Conservation (phyloP, 352 stramenopile species). For the Peronospora belbahrii region DNA sequence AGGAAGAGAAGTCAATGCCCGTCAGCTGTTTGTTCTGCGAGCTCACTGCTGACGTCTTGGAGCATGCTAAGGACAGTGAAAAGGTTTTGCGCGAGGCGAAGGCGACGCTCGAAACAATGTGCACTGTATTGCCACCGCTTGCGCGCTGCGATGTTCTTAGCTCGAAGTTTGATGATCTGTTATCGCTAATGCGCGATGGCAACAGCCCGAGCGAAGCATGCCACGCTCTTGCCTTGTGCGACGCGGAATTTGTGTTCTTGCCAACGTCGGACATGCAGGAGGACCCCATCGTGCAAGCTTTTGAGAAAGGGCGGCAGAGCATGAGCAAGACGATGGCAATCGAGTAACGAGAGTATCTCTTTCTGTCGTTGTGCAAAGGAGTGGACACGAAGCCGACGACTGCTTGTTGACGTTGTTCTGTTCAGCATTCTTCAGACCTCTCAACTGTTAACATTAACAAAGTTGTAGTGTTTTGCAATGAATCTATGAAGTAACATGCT, state of each 20-base stretch:
- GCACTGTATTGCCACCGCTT: constrained; percentile 50
- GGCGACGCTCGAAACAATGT: constrained; percentile 69
- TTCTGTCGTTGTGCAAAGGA: too few species aligned
- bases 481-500: too few species aligned
- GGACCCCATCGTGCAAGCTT: constrained; percentile 17
- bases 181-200: constrained; percentile 43
- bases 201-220: constrained; percentile 61
- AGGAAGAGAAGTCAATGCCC: constrained; percentile 33
- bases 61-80: constrained; percentile 35
- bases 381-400: too few species aligned
- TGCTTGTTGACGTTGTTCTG: too few species aligned
- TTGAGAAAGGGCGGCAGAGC: constrained; percentile 23
- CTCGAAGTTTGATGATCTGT: constrained; percentile 70
- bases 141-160: constrained; percentile 58
- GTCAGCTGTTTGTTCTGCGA: constrained; percentile 74
- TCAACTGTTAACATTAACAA: too few species aligned
- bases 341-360: constrained; percentile 24
- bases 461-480: too few species aligned
- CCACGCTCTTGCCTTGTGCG: constrained; percentile 47
- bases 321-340: constrained; percentile 39
- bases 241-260: constrained; percentile 29
- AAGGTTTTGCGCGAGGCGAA: constrained; percentile 54
- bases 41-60: constrained; percentile 60
- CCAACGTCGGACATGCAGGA: constrained; percentile 12
- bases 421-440: too few species aligned